phyloP scores from a whole-genome alignment of 129 eudicot species.

The Ambrosia artemisiifolia region DNA sequence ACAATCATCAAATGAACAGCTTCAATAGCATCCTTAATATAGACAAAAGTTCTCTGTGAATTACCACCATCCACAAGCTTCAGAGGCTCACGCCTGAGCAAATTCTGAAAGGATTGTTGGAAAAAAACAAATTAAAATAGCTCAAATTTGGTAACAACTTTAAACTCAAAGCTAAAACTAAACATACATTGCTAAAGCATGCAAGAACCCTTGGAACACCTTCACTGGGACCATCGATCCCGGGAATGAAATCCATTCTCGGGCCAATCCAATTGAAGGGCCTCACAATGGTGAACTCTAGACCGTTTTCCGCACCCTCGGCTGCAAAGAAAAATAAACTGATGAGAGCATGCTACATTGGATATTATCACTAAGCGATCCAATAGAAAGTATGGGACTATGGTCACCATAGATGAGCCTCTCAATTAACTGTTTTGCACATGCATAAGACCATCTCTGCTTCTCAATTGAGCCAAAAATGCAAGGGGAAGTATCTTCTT shows the following conservation, averaged over 20 bases:
- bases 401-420: constrained; percentile 79
- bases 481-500: constrained; percentile 86
- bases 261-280: constrained; percentile 99
- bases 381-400: background rate
- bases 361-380: background rate
- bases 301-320: constrained; percentile 98
- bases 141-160: background rate
- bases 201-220: constrained; percentile 97
- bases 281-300: constrained; percentile 87
- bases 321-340: constrained; percentile 37
- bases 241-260: constrained; percentile 96
- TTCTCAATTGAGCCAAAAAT: constrained; percentile 91
- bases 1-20: constrained; percentile 95
- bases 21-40: constrained; percentile 52
- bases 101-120: constrained; percentile 46
- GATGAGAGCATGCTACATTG: background rate
- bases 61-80: constrained; percentile 93
- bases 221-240: constrained; percentile 96
- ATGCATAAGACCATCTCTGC: constrained; percentile 45
- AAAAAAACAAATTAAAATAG: background rate
- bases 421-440: constrained; percentile 78
- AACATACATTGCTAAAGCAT: constrained; percentile 83
- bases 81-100: constrained; percentile 79
- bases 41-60: too few species aligned
- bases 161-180: background rate